Evolutionary conservation across 139 green algal species (phyloP), one percentile per base, ranked within the genome.

Genomic region (Picochlorum sp.): DNA sequence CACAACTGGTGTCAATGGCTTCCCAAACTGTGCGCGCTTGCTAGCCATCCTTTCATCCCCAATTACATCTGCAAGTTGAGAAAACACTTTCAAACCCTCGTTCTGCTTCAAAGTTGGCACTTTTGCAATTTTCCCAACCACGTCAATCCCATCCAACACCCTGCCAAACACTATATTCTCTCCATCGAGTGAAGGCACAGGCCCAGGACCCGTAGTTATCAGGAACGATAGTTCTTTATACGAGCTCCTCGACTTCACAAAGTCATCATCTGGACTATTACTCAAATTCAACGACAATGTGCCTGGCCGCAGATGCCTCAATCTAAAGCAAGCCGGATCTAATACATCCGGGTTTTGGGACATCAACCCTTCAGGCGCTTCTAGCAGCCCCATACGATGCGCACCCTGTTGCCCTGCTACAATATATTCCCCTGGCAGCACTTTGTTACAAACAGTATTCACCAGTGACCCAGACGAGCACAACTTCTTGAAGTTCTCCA

Each of bases 101-200:
- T 54, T 64, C 0, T 74, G 72, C 50, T 56, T 36, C 55, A 88
- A 88, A 2, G 65, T 77, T 6, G 73, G 76, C 26, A 82, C 70
- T 35, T 64, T 28, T n/a, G 47, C 18, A 36, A 73, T 56, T 9
- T 52, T 26, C 1, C 36, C 22, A 25, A 74, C 40, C 12, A 73
- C 66, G 7, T 73, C 66, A 30, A 73, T 33, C 1, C 66, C 47
- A 47, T 57, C 32, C 6, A 81, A 18, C 12, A 90, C 74, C n/a
- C 69, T 56, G 0, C 84, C 84, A 68, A 92, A 81, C 20, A 87
- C 79, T 25, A 89, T 73, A 71, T 92, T 90, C 32, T 74, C 28
- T 8, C 75, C 78, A 44, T 92, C 76, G 26, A 92, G 65, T 0
- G 59, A 59, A 0, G 78, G 77, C 12, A 82, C 82, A 12, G 83